Evolutionary conservation across 2,329 filamentous ascomycete species (phyloP), one percentile per base, ranked within the genome.

Genomic region (Endoconidiophora polonica): DNA sequence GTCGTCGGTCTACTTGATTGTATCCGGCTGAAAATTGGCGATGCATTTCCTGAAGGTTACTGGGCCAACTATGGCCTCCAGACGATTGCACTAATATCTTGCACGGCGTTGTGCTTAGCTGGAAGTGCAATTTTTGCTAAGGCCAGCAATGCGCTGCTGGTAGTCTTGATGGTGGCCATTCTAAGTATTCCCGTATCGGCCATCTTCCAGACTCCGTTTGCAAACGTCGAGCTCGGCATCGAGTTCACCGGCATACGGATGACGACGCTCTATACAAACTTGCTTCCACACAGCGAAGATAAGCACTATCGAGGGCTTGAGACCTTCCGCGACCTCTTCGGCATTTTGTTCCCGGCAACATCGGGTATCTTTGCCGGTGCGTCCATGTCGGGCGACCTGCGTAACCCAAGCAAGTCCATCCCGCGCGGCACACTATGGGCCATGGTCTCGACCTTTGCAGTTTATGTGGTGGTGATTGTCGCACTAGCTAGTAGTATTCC

Each of bases 381-480:
- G 5, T 90, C 84, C 57, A 93, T 94, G 86, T 93, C 86, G 5
- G 86, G 86, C 16, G 86, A 94, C 60, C 64, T 94, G 46, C 82
- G 76, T 54, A 81, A 86, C 55, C 86, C 86, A 0, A 90, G 84
- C 68, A 85, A 80, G 61, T 77, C 85, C 1, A 94, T 94, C 48
- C 86, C 86, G 0, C 81, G 77, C 54, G 86, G 86, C n/a, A 93
- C 86, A 0, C 65, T 93, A 1, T 83, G 78, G 65, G 85, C 85
- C 2, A 76, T 90, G 61, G 66, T 76, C 9, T 73, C 86, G 22
- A 94, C 86, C 0, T 84, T 93, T 56, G 61, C 82, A 49, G 71
- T 81, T 4, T 94, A 94, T 60, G 67, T 83, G 5, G 58, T 86
- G 23, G 85, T 93, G 45, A 81, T 90, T 44, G 57, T 93, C 6